These are phyloP conservation scores for Wickerhamiella azyma DNA, from an alignment of 805 yeast species.

Conservation along the genomic window DNA sequence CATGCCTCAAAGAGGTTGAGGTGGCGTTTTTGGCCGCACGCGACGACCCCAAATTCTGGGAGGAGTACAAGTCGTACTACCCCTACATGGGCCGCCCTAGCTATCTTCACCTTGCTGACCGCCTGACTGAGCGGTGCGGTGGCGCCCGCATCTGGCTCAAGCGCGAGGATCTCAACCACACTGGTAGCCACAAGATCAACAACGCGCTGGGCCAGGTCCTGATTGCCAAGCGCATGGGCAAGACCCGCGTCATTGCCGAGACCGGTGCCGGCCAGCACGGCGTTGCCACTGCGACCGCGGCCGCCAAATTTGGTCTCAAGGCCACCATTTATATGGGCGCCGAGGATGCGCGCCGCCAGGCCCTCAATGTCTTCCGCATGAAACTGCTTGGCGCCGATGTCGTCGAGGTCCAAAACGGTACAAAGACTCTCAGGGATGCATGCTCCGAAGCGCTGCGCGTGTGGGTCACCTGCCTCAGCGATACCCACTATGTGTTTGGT, in stretches of 20 bases:
- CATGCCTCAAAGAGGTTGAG: slow-evolving; percentile 83
- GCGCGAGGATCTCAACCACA: slow-evolving; percentile 68
- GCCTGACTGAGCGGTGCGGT: slow-evolving; percentile 79
- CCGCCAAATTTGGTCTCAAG: slow-evolving; percentile 59
- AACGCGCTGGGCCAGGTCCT: slow-evolving; percentile 35
- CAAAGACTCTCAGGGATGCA: slow-evolving; percentile 92
- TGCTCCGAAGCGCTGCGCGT: slow-evolving; percentile 91
- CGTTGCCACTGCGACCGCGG: slow-evolving; percentile 38
- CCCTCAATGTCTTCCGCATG: slow-evolving; percentile 95
- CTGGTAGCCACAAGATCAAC: slow-evolving; percentile 36
- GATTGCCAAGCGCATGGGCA: slow-evolving; percentile 33
- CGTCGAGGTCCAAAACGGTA: slow-evolving; percentile 85
- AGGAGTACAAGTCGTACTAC: slow-evolving; percentile 70
- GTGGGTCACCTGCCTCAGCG: slow-evolving; percentile 80
- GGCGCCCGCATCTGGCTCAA: slow-evolving; percentile 97
- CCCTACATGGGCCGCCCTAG: slow-evolving; percentile 96
- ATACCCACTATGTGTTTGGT: slow-evolving; percentile 93
- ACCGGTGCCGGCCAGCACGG: slow-evolving; percentile 42
- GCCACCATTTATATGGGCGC: slow-evolving; percentile 98
- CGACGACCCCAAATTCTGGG: slow-evolving; percentile 88
- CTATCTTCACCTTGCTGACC: slow-evolving; percentile 75
- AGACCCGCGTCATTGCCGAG: slow-evolving; percentile 34
- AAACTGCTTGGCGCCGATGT: slow-evolving; percentile 91
- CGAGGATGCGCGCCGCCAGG: slow-evolving; percentile 97
- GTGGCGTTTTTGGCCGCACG: slow-evolving; percentile 74